These are phyloP conservation scores for Apiosordaria backusii DNA, from an alignment of 495 filamentous ascomycete species.

Conservation along the genomic window DNA sequence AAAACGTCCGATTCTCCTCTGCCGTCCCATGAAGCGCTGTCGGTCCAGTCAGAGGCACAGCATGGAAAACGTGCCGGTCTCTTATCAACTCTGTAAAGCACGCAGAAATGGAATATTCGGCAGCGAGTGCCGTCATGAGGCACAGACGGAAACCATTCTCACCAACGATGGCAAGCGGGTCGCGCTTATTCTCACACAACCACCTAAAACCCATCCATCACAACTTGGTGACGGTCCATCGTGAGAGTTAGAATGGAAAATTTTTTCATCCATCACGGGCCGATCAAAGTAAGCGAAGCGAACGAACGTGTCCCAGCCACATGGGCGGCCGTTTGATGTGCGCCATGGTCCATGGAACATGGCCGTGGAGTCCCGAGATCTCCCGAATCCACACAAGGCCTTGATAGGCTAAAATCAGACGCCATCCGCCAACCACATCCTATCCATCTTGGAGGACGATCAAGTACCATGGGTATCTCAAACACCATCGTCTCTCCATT, in stretches of 20 bases:
- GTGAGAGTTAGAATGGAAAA: background rate
- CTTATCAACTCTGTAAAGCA: background rate
- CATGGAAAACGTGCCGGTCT: conserved; percentile 15
- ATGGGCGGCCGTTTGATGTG: conserved; percentile 12
- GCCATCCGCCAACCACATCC: conserved; percentile 1
- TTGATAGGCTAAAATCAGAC: conserved; percentile 25
- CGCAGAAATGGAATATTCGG: conserved; percentile 4
- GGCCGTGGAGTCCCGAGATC: conserved; percentile 15
- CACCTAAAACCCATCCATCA: background rate
- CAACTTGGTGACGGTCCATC: background rate
- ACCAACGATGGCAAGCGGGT: background rate
- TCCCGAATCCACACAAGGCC: conserved; percentile 15
- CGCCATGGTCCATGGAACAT: conserved; percentile 4
- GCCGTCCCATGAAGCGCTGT: background rate
- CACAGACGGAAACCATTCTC: conserved; percentile 11
- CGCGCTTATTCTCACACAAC: conserved; percentile 5
- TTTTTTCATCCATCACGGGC: conserved; percentile 11
- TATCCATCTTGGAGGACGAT: background rate
- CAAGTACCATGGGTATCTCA: conserved; percentile 5
- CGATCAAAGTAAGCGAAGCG: conserved; percentile 8
- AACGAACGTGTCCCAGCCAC: conserved; percentile 5
- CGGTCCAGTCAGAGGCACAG: conserved; percentile 17
- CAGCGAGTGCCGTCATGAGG: conserved; percentile 7
- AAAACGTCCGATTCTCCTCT: background rate
- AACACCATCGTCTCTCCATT: background rate